Conservation (phyloP, 495 filamentous ascomycete species). For the Talaromyces wortmannii region DNA sequence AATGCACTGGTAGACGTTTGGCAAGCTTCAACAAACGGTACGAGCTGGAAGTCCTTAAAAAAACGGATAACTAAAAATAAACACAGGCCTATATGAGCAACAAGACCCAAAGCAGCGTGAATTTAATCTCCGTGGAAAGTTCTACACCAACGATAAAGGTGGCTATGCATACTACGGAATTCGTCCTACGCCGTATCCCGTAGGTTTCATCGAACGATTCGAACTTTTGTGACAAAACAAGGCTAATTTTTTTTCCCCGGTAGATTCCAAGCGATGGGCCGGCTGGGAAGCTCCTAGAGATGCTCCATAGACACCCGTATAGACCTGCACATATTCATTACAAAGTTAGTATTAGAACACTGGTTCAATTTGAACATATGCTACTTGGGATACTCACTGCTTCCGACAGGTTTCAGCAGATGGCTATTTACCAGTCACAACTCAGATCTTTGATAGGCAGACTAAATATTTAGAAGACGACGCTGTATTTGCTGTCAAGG, state of each 20-base stretch:
- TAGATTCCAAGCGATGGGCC: constrained; percentile 70
- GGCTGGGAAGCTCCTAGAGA: constrained; percentile 56
- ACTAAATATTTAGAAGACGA: constrained; percentile 54
- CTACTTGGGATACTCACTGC: too few species aligned
- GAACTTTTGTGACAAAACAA: too few species aligned
- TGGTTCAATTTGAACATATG: too few species aligned
- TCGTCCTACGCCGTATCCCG: constrained; percentile 73
- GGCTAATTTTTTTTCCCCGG: too few species aligned
- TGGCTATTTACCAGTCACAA: constrained; percentile 46
- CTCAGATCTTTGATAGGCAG: constrained; percentile 55
- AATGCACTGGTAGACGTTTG: constrained; percentile 75
- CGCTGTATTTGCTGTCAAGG: constrained; percentile 61
- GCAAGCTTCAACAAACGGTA: constrained; percentile 76
- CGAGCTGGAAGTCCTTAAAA: too few species aligned
- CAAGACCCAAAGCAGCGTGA: constrained; percentile 71
- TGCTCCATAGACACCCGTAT: constrained; percentile 61
- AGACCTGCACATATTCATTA: constrained; percentile 42
- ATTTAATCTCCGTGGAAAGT: constrained; percentile 81
- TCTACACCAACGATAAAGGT: constrained; percentile 67
- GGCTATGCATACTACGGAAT: constrained; percentile 75
- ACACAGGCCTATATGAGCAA: constrained; percentile 89
- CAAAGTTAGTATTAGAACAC: too few species aligned
- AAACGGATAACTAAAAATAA: too few species aligned
- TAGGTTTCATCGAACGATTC: too few species aligned
- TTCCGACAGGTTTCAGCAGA: too few species aligned